These are phyloP conservation scores for Trichomonas vaginalis DNA, from an alignment of 208 protist species.

Conservation along the genomic window DNA sequence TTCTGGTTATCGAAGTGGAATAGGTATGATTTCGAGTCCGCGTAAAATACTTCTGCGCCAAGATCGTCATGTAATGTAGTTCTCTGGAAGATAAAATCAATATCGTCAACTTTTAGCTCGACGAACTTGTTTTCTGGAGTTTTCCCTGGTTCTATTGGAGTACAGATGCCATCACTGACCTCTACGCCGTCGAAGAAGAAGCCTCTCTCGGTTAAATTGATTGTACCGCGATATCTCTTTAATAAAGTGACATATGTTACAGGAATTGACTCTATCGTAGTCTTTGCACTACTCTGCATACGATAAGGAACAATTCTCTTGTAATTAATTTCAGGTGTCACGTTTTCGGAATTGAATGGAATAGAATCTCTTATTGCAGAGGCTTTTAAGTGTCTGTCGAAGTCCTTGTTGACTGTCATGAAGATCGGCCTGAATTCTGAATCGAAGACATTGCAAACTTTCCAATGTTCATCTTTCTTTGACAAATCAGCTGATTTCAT, in stretches of 20 bases:
- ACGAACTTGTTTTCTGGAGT: neutral
- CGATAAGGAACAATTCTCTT: neutral
- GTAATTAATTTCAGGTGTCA: neutral
- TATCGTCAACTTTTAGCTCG: neutral
- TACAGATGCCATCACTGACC: neutral
- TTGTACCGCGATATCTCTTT: neutral
- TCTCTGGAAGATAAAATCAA: neutral
- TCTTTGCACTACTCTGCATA: neutral
- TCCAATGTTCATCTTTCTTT: neutral
- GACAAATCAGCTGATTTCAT: neutral
- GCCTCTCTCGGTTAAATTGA: neutral
- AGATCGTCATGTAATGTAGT: neutral
- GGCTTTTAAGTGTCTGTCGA: neutral
- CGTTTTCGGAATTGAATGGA: neutral
- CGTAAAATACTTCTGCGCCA: neutral
- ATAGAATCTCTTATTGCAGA: neutral
- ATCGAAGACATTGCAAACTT: neutral
- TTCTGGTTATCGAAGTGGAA: neutral
- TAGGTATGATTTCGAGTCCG: neutral
- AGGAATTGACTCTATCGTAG: neutral
- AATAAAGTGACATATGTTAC: neutral
- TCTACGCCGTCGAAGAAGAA: neutral
- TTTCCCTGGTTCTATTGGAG: neutral
- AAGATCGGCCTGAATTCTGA: neutral
- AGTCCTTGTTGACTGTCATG: neutral